A percentile compares a stretch with the other conserved stretches of the same genome.
Conservation (phyloP, 2,329 filamentous ascomycete species). For the Aaosphaeria arxii region DNA sequence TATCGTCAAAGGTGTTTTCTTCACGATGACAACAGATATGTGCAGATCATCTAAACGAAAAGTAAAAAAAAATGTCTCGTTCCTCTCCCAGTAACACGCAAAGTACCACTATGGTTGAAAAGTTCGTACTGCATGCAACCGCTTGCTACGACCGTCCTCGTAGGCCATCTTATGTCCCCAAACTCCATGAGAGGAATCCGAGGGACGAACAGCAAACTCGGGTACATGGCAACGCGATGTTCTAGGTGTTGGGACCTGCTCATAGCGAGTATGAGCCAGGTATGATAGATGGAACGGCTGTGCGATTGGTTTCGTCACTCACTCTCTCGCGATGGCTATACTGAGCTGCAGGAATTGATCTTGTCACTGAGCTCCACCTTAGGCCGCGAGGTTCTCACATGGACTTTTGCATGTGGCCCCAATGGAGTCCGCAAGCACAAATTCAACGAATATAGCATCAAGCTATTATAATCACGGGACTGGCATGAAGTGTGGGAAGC, state of each 20-base stretch:
- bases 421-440: too few relatives aligned
- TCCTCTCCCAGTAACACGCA: not conserved
- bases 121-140: not conserved
- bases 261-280: not conserved
- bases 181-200: not conserved
- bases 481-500: too few relatives aligned
- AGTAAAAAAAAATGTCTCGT: not conserved
- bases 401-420: too few relatives aligned
- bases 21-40: too few relatives aligned
- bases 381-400: slow-evolving; percentile 37
- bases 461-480: too few relatives aligned
- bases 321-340: slow-evolving; percentile 50
- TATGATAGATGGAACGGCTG: not conserved
- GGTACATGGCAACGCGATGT: not conserved
- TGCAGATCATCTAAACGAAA: too few relatives aligned
- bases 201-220: not conserved
- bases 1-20: too few relatives aligned
- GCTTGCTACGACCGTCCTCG: not conserved
- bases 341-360: slow-evolving; percentile 53
- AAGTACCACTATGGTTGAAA: not conserved
- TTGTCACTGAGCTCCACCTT: slow-evolving; percentile 54
- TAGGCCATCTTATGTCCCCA: not conserved
- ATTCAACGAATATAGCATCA: too few relatives aligned
- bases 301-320: not conserved
- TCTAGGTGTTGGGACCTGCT: not conserved